Conservation (phyloP, 2,329 filamentous ascomycete species). For the Penicillium sp. region DNA sequence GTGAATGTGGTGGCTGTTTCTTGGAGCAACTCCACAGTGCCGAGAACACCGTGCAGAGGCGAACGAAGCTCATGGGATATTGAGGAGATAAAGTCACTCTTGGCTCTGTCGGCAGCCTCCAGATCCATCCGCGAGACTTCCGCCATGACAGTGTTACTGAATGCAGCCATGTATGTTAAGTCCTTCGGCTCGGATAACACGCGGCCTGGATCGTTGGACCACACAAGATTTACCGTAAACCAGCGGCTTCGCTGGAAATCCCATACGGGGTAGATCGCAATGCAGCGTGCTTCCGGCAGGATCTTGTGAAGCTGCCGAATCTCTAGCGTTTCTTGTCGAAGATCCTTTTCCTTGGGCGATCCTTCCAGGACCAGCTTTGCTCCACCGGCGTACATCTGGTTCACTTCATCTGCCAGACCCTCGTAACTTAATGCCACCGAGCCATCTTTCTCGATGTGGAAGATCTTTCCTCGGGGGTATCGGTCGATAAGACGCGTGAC, state of each 20-base stretch:
- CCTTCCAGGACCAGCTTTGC: constrained; percentile 2
- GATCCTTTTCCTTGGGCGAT: constrained; percentile 11
- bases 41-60: constrained; percentile 40
- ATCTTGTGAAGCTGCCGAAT: constrained; percentile 21
- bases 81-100: constrained; percentile 35
- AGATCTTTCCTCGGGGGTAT: constrained; percentile 25
- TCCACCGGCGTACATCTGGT: constrained; percentile 4
- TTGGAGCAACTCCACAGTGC: constrained; percentile 34
- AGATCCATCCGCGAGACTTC: constrained; percentile 35
- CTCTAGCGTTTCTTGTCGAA: constrained; percentile 13
- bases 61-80: constrained; percentile 40
- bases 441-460: constrained; percentile 24
- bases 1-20: constrained; percentile 31
- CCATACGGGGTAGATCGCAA: constrained; percentile 36
- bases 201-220: constrained; percentile 30
- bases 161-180: constrained; percentile 31
- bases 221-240: constrained; percentile 32
- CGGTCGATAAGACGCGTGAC: constrained; percentile 21
- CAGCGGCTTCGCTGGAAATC: constrained; percentile 32
- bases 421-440: constrained; percentile 23
- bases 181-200: constrained; percentile 31
- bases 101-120: constrained; percentile 33
- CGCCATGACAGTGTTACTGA: constrained; percentile 38
- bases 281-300: constrained; percentile 28
- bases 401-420: constrained; percentile 18